Evolutionary conservation across 2,329 filamentous ascomycete genomes (phyloP).

Genomic region (Dothiorella sarmentorum): DNA sequence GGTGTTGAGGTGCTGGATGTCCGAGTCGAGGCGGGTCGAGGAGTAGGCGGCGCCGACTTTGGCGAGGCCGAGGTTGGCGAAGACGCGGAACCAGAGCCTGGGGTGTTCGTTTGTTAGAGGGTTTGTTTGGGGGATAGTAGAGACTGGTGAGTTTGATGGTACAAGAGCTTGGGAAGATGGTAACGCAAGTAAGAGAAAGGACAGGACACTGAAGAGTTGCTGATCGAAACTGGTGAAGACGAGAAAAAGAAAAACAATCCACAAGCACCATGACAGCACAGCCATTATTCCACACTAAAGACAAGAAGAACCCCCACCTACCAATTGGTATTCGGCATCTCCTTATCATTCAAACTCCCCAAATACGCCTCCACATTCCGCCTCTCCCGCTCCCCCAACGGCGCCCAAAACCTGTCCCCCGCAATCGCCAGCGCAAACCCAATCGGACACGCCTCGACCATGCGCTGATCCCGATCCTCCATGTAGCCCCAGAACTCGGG

Average conservation of each 20-base stretch:
- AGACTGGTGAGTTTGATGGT: background rate
- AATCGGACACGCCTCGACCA: conserved; percentile 81
- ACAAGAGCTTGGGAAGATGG: no score
- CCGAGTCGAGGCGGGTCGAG: conserved; percentile 65
- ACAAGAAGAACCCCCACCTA: no score
- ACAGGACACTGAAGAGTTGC: no score
- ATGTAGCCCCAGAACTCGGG: conserved; percentile 76
- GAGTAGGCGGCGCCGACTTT: conserved; percentile 71
- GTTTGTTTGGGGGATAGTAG: conserved; percentile 44
- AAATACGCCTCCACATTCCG: conserved; percentile 69
- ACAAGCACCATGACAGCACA: no score
- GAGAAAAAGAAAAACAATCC: no score
- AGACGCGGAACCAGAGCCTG: conserved; percentile 74
- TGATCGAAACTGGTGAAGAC: no score
- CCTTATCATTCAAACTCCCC: conserved; percentile 75
- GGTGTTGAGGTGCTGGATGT: conserved; percentile 74
- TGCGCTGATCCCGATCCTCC: conserved; percentile 72
- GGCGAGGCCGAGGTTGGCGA: conserved; percentile 74
- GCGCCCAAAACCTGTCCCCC: conserved; percentile 61
- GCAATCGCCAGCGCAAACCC: conserved; percentile 72
- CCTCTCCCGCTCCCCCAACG: conserved; percentile 59
- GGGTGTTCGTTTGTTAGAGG: conserved; percentile 46
- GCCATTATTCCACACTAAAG: no score
- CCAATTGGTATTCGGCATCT: conserved; percentile 65
- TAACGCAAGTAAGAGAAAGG: no score